Base-by-base conservation (phyloP, 108 stramenopile genomes). In the Skeletonema costatum region DNA sequence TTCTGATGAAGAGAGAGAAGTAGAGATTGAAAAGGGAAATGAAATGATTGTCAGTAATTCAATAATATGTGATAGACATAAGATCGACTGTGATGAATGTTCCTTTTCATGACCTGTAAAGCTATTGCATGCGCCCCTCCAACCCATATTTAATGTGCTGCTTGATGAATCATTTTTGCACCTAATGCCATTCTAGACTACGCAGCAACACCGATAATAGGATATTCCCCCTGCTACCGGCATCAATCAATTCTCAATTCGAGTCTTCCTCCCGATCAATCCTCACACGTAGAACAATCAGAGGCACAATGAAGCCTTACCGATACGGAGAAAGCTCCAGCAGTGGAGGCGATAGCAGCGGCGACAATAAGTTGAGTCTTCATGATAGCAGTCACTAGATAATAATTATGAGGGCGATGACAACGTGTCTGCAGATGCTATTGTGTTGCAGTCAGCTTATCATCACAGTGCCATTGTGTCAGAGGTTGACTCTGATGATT, bases 281-380 rank as follows among this genome's bases (percentile, higher is more conserved):
- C n/a, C n/a, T n/a, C n/a, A n/a, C 68, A n/a, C n/a, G 35, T 19
- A 32, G n/a, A 30, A 21, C 14, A 60, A 19, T 31, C 5, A 71
- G 14, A 46, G 16, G n/a, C 44, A 46, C 0, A n/a, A 0, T 16
- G 14, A n/a, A n/a, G 44, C 44, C 78, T 80, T 62, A 80, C 78
- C 71, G 78, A 42, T 9, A 80, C 72, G 60, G 78, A 80, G 68
- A 80, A 80, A 21, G 78, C 78, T 62, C 46, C 46, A 46, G 62
- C 78, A 68, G 71, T 73, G 70, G 64, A 53, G 68, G 78, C 78
- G 64, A 80, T 71, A 13, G 80, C 76, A 50, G 77, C 76, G 59
- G 42, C 76, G 63, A 81, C 42, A 39, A 81, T 38, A 19, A 81
- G 33, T 73, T 77, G 76, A 50, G 71, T 77, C 71, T 77, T 78